These are phyloP conservation scores for Nemania bipapillata DNA, from an alignment of 2,329 filamentous ascomycete species.

Conservation along the genomic window DNA sequence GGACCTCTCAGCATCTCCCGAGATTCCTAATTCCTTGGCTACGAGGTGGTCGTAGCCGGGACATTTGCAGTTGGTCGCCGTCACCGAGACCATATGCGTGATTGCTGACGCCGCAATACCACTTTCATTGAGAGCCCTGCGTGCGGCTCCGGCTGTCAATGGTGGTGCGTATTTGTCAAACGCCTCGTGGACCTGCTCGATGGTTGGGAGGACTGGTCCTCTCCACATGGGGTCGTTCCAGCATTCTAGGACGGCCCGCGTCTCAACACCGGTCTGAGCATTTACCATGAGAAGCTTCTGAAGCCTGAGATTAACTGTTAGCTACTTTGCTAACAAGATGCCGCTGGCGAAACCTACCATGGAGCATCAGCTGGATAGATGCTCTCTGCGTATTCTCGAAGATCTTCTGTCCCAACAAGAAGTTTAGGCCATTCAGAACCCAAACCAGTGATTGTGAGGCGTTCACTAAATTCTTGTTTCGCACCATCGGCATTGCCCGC, in stretches of 20 bases:
- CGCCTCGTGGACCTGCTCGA: slow-evolving; percentile 45
- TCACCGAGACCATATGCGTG: slow-evolving; percentile 54
- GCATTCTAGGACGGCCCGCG: slow-evolving; percentile 31
- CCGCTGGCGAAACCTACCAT: slow-evolving; percentile 23
- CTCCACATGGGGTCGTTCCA: slow-evolving; percentile 36
- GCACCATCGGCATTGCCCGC: neutral
- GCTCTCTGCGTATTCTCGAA: slow-evolving; percentile 29
- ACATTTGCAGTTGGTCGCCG: slow-evolving; percentile 53
- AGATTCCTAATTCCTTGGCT: slow-evolving; percentile 48
- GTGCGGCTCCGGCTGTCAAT: slow-evolving; percentile 49
- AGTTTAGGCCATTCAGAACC: slow-evolving; percentile 33
- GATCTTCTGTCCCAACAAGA: slow-evolving; percentile 8
- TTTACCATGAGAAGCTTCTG: slow-evolving; percentile 37
- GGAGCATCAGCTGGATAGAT: slow-evolving; percentile 31
- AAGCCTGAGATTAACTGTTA: slow-evolving; percentile 24
- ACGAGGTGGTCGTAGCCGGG: slow-evolving; percentile 55
- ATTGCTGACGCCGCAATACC: slow-evolving; percentile 43
- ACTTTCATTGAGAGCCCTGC: slow-evolving; percentile 51
- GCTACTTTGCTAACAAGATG: neutral
- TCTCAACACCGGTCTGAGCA: slow-evolving; percentile 33
- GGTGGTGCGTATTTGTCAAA: slow-evolving; percentile 50
- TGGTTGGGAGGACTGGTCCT: slow-evolving; percentile 34
- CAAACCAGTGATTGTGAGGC: slow-evolving; percentile 34
- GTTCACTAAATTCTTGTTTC: slow-evolving; percentile 23
- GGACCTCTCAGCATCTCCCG: slow-evolving; percentile 48